Base-by-base conservation (phyloP, 352 stramenopile genomes). In the Globisporangium irregulare region DNA sequence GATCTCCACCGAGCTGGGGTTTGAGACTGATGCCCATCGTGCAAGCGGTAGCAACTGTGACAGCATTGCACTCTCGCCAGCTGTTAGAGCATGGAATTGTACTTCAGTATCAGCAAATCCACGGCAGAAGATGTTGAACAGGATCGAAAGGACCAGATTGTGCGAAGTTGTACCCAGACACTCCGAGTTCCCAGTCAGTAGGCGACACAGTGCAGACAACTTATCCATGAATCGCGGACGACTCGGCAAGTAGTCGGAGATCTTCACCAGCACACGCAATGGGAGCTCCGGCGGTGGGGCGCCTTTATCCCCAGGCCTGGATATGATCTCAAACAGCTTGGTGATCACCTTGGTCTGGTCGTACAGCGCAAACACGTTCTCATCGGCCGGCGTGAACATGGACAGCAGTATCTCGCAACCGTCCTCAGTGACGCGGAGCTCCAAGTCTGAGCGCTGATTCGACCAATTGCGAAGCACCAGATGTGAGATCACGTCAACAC, bases 61-160 rank as follows among this genome's bases (percentile, higher is more conserved):
- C 3, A 92, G 62, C 20, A 93, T 38, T 0, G 78, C 64, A 15
- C 24, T 29, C 38, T 88, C 73, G 2, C 80, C 76, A 12, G 57
- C 55, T 3, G 69, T 60, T 2, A 89, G 59, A 1, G 63, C 65
- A 5, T 34, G 29, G 2, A 29, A 20, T 2, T 57, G 24, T 6
- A 62, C 24, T 1, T 22, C 43, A 1, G 78, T 72, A 3, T 54
- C 55, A 1, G 10, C 29, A 3, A 18, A 38, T 25, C 20, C 38
- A 22, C 77, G 74, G n/a, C 80, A 80, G 38, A 88, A 91, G 0
- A 91, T 55, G n/a, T 91, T 90, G 66, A 76, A 87, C 9, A 93
- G 55, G 6, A 91, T 83, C 2, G 66, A 75, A 0, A 93, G 70
- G 5, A 91, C 62, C 7, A 82, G 57, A n/a, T 79, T 66, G 24